Percentiles rank a stretch among this genome's conserved stretches.
These are phyloP conservation scores for Suillus sp. DNA, from an alignment of 768 basidiomycete genomes.

Conservation along the genomic window DNA sequence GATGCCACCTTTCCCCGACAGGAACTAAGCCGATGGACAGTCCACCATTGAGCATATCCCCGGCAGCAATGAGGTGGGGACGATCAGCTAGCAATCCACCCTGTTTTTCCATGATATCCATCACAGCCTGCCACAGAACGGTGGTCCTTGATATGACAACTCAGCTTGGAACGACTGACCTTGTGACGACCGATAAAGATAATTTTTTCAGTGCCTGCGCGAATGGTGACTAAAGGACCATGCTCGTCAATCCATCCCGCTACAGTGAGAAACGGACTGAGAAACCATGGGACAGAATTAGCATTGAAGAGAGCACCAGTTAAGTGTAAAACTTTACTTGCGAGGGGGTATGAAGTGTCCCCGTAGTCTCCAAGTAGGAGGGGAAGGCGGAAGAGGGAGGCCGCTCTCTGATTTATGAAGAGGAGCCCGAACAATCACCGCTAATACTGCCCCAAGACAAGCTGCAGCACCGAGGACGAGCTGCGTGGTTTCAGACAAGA, in stretches of 20 bases:
- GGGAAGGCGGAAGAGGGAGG: not conserved
- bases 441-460: not conserved
- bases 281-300: not conserved
- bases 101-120: not conserved
- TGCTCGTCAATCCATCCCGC: not conserved
- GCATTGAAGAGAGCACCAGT: not conserved
- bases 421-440: not conserved
- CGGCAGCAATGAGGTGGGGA: not conserved
- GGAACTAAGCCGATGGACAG: not conserved
- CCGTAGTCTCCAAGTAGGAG: not conserved
- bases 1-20: not conserved
- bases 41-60: not conserved
- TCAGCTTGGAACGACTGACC: not conserved
- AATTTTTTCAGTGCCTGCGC: not conserved
- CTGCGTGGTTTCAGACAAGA: not conserved
- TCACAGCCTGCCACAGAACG: not conserved
- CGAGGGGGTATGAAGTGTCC: not conserved
- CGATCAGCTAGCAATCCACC: not conserved
- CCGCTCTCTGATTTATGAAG: not conserved
- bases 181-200: not conserved
- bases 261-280: not conserved
- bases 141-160: not conserved
- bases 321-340: not conserved
- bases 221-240: not conserved
- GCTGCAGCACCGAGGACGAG: not conserved